Evolutionary conservation across 2,329 filamentous ascomycete species (phyloP), one percentile per base, ranked within the genome.

Genomic region (Orbilia oligospora): DNA sequence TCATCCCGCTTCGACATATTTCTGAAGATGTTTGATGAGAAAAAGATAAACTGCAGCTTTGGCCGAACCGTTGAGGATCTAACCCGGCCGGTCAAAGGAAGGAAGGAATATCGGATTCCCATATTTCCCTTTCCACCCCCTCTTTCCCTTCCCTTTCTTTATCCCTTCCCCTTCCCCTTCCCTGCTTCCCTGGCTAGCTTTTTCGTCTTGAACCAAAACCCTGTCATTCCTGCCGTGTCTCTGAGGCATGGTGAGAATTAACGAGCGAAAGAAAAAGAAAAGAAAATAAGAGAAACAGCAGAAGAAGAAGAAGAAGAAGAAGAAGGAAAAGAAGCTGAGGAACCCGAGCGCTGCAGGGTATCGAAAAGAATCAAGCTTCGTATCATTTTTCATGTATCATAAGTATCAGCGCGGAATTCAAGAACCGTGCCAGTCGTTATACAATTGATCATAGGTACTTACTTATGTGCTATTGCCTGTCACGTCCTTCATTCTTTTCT

Each of bases 211-310:
- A 20, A 30, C 27, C 24, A 9, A 41, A 66, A 46, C 71, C 71
- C 53, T 55, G 71, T 75, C 71, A 75, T 75, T 75, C 71, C 71
- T 75, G 71, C 71, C 71, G 71, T 75, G 71, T 75, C 58, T 67
- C 56, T 64, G 68, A 63, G 61, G 55, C 51, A 75, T 61, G 56
- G 56, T 61, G 36, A 44, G 36, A 20, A 46, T 46, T 41, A 58
- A 58, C 53, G 53, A 58, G 53, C 53, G 53, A 58, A n/a, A n/a
- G 27, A 22, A 38, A 36, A 10, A 22, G 22, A 56, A 30, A 6
- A 3, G 27, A 30, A 30, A 6, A n/a, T n/a, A n/a, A n/a, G n/a
- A n/a, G n/a, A n/a, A n/a, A n/a, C n/a, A 58, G 53, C 53, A 33
- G 41, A n/a, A n/a, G 27, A 22, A 38, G 20, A 10, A 22, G 22